Percentiles rank a stretch among this genome's conserved stretches.
Evolutionary conservation across 176 grass and related monocot species (phyloP).

Genomic region (Cenchrus americanus): DNA sequence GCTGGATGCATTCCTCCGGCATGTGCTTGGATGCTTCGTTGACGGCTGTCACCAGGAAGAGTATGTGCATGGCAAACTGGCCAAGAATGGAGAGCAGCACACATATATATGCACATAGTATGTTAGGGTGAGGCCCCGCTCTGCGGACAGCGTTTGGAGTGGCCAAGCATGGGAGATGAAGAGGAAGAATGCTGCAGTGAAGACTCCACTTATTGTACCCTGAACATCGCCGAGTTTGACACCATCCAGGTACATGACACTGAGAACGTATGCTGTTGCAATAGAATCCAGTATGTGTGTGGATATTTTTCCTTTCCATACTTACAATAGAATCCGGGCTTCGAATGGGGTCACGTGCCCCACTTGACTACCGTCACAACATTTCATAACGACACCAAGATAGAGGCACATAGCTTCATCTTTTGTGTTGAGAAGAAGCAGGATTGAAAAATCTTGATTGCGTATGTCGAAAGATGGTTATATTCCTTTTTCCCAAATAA

Average conservation of each 20-base stretch:
- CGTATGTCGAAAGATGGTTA: too few relatives aligned
- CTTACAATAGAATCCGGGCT: too few relatives aligned
- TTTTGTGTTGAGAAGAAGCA: too few relatives aligned
- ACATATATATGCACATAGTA: constrained; percentile 89
- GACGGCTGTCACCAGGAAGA: constrained; percentile 79
- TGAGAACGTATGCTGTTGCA: constrained; percentile 93
- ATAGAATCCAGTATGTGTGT: background rate
- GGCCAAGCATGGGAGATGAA: constrained; percentile 98
- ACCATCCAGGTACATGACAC: constrained; percentile 98
- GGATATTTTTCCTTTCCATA: too few relatives aligned
- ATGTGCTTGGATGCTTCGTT: constrained; percentile 92
- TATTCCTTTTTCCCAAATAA: too few relatives aligned
- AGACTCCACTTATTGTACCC: constrained; percentile 95
- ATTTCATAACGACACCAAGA: too few relatives aligned
- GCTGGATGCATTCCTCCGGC: constrained; percentile 96
- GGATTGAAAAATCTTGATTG: too few relatives aligned
- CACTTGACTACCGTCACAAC: too few relatives aligned
- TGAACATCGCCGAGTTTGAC: constrained; percentile 97
- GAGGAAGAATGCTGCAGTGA: constrained; percentile 97
- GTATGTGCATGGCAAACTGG: constrained; percentile 96
- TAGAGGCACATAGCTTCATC: too few relatives aligned
- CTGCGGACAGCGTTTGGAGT: constrained; percentile 75
- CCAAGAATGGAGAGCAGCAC: constrained; percentile 92
- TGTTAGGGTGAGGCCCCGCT: constrained; percentile 89
- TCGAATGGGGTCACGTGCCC: too few relatives aligned